Conservation (phyloP, 805 yeast genomes). For the Cyberlindnera euphorbiae region DNA sequence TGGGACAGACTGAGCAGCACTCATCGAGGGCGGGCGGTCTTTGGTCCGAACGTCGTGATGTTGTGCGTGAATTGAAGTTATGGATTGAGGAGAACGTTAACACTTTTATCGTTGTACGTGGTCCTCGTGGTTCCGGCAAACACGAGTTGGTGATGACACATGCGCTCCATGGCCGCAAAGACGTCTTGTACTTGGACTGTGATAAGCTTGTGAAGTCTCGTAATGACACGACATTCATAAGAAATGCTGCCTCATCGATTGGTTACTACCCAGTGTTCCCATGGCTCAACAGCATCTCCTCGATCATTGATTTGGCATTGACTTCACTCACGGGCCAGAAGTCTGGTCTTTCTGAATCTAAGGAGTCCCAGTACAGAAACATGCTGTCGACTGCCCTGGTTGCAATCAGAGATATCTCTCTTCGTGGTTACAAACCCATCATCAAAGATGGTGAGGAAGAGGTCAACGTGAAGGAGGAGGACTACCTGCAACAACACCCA, state of each 20-base stretch:
- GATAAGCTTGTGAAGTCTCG: conserved; percentile 68
- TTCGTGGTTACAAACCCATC: conserved; percentile 38
- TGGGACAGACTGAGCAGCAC: conserved; percentile 27
- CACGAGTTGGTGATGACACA: conserved; percentile 68
- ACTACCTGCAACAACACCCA: conserved; percentile 79
- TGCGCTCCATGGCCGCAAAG: conserved; percentile 54
- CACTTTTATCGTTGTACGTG: conserved; percentile 84
- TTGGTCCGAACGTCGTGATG: conserved; percentile 71
- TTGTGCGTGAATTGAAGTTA: conserved; percentile 60
- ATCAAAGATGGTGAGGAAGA: conserved; percentile 29
- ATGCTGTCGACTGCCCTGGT: conserved; percentile 68
- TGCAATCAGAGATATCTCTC: conserved; percentile 66
- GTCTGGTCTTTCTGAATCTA: conserved; percentile 80
- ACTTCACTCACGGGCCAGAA: conserved; percentile 94
- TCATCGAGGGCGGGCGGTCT: conserved; percentile 30
- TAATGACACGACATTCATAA: conserved; percentile 64
- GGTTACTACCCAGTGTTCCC: conserved; percentile 95
- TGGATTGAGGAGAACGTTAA: conserved; percentile 88
- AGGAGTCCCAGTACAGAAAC: conserved; percentile 75
- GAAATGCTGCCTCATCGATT: conserved; percentile 63
- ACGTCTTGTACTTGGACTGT: conserved; percentile 73
- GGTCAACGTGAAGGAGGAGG: conserved; percentile 59
- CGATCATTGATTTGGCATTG: conserved; percentile 75
- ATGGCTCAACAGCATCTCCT: conserved; percentile 79
- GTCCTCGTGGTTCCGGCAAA: conserved; percentile 96